Conservation (phyloP, 2,329 filamentous ascomycete species). For the Hymenoscyphus infarciens region DNA sequence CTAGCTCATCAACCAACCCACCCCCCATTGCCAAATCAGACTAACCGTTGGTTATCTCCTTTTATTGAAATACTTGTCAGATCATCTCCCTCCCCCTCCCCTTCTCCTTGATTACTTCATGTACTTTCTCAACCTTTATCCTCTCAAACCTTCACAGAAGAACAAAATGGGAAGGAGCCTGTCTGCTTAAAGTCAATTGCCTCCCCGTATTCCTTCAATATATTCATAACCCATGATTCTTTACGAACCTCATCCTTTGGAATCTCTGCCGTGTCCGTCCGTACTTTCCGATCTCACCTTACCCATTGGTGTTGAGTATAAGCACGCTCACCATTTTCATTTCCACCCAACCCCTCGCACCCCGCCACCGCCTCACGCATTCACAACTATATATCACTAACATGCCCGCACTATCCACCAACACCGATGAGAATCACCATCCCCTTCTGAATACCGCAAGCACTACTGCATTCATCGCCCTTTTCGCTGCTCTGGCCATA, state of each 20-base stretch:
- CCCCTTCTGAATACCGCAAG: background rate
- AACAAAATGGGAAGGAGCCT: background rate
- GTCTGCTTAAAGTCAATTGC: constrained; percentile 5
- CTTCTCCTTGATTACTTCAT: constrained; percentile 1
- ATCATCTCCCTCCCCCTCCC: constrained; percentile 1
- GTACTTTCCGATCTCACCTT: constrained; percentile 8
- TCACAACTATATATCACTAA: constrained; percentile 3
- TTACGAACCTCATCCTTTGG: constrained; percentile 2
- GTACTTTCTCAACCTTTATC: background rate
- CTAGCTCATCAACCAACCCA: background rate
- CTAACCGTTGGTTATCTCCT: background rate
- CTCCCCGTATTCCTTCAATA: constrained; percentile 5
- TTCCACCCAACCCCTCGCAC: constrained; percentile 11
- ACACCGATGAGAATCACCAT: constrained; percentile 1
- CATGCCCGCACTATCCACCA: constrained; percentile 2
- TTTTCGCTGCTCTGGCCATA: background rate
- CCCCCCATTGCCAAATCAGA: constrained; percentile 2
- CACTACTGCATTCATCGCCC: background rate
- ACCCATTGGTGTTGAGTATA: constrained; percentile 7
- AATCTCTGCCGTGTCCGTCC: background rate
- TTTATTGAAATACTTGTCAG: constrained; percentile 9
- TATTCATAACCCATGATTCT: background rate
- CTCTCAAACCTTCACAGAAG: background rate
- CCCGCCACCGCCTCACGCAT: constrained; percentile 7
- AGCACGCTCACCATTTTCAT: constrained; percentile 6